Evolutionary conservation across 2,329 filamentous ascomycete genomes (phyloP).

Genomic region (Penicillium sp.): DNA sequence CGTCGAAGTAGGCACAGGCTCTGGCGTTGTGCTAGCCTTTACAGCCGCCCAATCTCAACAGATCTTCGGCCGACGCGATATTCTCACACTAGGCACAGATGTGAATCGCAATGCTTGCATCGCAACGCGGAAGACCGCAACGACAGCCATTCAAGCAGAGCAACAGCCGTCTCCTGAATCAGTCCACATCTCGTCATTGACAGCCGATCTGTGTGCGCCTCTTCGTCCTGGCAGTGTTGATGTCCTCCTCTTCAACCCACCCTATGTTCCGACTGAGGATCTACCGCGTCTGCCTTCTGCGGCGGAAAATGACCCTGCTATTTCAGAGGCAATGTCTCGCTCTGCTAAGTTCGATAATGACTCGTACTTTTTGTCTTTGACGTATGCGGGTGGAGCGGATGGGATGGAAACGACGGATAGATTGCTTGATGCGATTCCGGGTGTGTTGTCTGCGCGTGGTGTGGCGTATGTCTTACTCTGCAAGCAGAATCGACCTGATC

Average conservation of each 20-base stretch:
- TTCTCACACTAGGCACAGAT: slow-evolving; percentile 77
- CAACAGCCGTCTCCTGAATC: slow-evolving; percentile 33
- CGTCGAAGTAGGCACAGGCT: slow-evolving; percentile 86
- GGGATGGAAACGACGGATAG: slow-evolving; percentile 93
- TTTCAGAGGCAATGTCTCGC: slow-evolving; percentile 27
- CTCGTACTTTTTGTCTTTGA: slow-evolving; percentile 77
- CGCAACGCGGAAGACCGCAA: slow-evolving; percentile 70
- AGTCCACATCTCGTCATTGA: slow-evolving; percentile 65
- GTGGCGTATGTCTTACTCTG: slow-evolving; percentile 90
- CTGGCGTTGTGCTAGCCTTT: slow-evolving; percentile 91
- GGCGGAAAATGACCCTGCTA: slow-evolving; percentile 27
- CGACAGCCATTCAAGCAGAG: slow-evolving; percentile 46
- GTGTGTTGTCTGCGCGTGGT: slow-evolving; percentile 63
- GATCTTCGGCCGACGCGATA: slow-evolving; percentile 69
- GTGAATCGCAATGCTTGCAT: slow-evolving; percentile 80
- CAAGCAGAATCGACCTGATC: slow-evolving; percentile 80
- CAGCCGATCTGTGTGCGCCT: slow-evolving; percentile 67
- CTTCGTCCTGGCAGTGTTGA: slow-evolving; percentile 66
- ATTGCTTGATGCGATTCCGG: slow-evolving; percentile 68
- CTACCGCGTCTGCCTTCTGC: slow-evolving; percentile 58
- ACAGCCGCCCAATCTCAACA: slow-evolving; percentile 68
- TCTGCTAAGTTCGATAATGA: slow-evolving; percentile 68
- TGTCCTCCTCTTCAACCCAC: slow-evolving; percentile 92
- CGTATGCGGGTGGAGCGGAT: slow-evolving; percentile 83
- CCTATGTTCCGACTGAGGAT: slow-evolving; percentile 84